These are phyloP conservation scores for Paecilomyces sp. DNA, from an alignment of 2,329 filamentous ascomycete species.

Conservation along the genomic window DNA sequence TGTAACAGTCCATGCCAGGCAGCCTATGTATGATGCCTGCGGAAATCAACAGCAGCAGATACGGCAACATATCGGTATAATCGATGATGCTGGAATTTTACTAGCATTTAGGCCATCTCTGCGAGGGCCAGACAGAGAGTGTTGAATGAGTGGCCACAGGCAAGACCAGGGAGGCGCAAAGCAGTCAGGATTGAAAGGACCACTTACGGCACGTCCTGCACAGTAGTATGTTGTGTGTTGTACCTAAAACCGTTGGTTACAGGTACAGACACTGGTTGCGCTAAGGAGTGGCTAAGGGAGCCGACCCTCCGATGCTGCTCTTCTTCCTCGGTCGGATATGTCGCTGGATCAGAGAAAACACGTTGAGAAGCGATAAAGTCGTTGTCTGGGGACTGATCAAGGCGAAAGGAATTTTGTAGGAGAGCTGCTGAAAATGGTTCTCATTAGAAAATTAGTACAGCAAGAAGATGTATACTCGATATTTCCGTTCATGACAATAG, in stretches of 20 bases:
- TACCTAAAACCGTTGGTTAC: constrained; percentile 45
- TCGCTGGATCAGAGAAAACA: constrained; percentile 24
- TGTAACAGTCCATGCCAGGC: neutral
- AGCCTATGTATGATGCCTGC: neutral
- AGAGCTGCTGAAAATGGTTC: constrained; percentile 20
- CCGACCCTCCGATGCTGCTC: constrained; percentile 47
- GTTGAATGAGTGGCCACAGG: constrained; percentile 23
- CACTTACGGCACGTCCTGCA: constrained; percentile 51
- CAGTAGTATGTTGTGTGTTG: constrained; percentile 44
- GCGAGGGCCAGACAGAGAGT: constrained; percentile 17
- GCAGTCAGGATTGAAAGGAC: constrained; percentile 33
- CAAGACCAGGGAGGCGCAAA: constrained; percentile 22
- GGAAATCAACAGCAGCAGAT: constrained; percentile 3
- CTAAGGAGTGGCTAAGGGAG: constrained; percentile 39
- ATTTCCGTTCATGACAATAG: neutral
- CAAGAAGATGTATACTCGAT: constrained; percentile 4
- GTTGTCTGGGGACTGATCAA: constrained; percentile 33
- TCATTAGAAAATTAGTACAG: constrained; percentile 15
- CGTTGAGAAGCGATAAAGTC: constrained; percentile 32
- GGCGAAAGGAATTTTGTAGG: constrained; percentile 27
- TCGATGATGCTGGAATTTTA: constrained; percentile 13
- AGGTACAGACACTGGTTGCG: constrained; percentile 38
- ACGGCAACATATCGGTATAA: constrained; percentile 15
- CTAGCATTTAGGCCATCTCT: constrained; percentile 23
- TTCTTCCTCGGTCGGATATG: constrained; percentile 33